These are phyloP conservation scores for Paecilomyces variotii DNA, from an alignment of 2,329 filamentous ascomycete species.

Conservation along the genomic window DNA sequence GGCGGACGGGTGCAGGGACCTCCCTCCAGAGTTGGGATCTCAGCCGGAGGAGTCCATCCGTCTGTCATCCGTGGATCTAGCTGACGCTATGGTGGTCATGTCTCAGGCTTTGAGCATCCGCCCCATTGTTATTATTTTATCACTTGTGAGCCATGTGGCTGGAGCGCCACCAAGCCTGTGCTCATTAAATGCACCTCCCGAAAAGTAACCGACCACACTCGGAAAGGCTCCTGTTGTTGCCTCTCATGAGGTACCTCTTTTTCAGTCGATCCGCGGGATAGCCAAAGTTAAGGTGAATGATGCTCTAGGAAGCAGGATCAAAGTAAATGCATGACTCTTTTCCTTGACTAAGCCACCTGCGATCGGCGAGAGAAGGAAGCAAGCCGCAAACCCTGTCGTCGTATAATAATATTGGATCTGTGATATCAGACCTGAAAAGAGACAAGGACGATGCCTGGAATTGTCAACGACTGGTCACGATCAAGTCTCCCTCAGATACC, in stretches of 20 bases:
- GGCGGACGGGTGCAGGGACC: background rate
- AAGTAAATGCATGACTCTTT: background rate
- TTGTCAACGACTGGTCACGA: background rate
- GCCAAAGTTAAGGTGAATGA: background rate
- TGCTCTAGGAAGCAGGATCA: background rate
- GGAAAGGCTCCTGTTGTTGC: background rate
- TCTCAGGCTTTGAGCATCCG: background rate
- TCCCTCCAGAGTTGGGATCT: background rate
- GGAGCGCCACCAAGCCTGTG: background rate
- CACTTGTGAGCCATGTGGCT: background rate
- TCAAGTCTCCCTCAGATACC: background rate
- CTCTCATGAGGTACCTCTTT: background rate
- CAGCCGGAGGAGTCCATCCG: background rate
- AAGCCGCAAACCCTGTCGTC: background rate
- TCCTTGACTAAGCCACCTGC: background rate
- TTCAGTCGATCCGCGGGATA: background rate
- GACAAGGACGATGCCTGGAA: background rate
- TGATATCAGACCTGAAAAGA: background rate
- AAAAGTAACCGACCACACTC: background rate
- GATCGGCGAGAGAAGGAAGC: background rate
- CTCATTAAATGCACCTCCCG: background rate
- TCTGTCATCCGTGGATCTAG: background rate
- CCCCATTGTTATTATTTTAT: background rate
- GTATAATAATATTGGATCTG: background rate
- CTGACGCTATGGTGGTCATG: background rate